Evolutionary conservation across 345 rosid genomes (phyloP), one percentile per base, ranked within the genome.

Genomic region (Clausena lansium): DNA sequence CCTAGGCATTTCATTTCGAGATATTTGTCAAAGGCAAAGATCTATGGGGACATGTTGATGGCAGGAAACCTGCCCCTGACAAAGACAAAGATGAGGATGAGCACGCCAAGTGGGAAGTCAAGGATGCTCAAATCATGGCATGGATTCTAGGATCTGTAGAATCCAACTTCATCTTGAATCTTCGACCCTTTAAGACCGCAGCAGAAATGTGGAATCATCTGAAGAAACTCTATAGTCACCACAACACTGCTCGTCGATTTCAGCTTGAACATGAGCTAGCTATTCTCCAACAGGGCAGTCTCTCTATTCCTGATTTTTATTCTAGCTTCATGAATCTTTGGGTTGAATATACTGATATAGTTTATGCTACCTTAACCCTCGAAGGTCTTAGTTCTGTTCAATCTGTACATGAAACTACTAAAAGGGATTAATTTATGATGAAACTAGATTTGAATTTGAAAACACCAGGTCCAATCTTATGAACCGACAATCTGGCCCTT

Each of bases 321-420:
- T 77, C 41, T 57, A 15, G 2, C 5, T 77, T 77, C 28, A 10
- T 3, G 4, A 76, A 55, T 66, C 67, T 25, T 36, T 66, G 22
- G 57, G 27, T 19, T 15, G 28, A 67, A 35, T 78, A 70, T 62
- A 15, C 36, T 39, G n/a, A 30, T 54, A 30, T n/a, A n/a, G n/a
- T n/a, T n/a, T 39, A 3, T 38, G 54, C 30, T 67, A 67, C 15
- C 15, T 9, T 67, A 9, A 76, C 33, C 47, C 4, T 20, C 13
- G 33, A 71, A 71, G 5, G 27, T 15, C 36, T 79, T n/a, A 6
- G 6, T 55, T 4, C n/a, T 30, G 9, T 73, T n/a, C 61, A 74
- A 74, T 24, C 14, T 35, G 55, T 66, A 7, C 73, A 79, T 79
- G 50, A 74, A 24, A 74, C 50, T 27, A 74, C 22, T 17, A 67